Percentiles rank a stretch among this genome's conserved stretches.
Evolutionary conservation across 495 filamentous ascomycete species (phyloP).

Genomic region (Penicillium verhagenii): DNA sequence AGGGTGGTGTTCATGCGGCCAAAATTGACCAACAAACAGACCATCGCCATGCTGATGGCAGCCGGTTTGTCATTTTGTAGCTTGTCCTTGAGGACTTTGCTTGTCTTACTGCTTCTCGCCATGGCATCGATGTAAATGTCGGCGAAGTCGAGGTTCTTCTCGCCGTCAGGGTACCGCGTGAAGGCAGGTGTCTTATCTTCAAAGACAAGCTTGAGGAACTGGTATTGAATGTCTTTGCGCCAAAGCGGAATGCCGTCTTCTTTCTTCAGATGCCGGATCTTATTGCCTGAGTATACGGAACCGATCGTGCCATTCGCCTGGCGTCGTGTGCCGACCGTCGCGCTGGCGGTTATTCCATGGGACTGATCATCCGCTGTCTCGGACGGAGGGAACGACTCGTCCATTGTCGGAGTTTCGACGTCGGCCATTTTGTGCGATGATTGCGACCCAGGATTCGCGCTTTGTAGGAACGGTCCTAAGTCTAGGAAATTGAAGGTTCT

Average conservation of each 20-base stretch:
- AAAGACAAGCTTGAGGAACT: constrained; percentile 90
- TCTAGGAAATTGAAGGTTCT: constrained; percentile 10
- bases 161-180: constrained; percentile 73
- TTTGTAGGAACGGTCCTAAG: neutral
- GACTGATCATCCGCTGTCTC: constrained; percentile 44
- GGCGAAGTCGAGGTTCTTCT: constrained; percentile 79
- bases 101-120: constrained; percentile 98
- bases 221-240: constrained; percentile 96
- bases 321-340: constrained; percentile 57
- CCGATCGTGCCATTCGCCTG: constrained; percentile 66
- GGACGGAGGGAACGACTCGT: constrained; percentile 47
- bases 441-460: constrained; percentile 5
- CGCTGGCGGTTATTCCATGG: constrained; percentile 53
- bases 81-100: constrained; percentile 97
- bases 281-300: constrained; percentile 80
- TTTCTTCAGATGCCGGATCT: constrained; percentile 95
- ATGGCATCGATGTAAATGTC: constrained; percentile 98
- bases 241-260: constrained; percentile 95
- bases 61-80: constrained; percentile 87
- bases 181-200: constrained; percentile 82
- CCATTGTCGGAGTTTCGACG: constrained; percentile 40
- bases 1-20: constrained; percentile 98
- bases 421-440: constrained; percentile 35
- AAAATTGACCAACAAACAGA: constrained; percentile 95
- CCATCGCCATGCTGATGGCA: constrained; percentile 98